Evolutionary conservation across 176 grass and related monocot species (phyloP), one percentile per base, ranked within the genome.

Genomic region (Typha latifolia): DNA sequence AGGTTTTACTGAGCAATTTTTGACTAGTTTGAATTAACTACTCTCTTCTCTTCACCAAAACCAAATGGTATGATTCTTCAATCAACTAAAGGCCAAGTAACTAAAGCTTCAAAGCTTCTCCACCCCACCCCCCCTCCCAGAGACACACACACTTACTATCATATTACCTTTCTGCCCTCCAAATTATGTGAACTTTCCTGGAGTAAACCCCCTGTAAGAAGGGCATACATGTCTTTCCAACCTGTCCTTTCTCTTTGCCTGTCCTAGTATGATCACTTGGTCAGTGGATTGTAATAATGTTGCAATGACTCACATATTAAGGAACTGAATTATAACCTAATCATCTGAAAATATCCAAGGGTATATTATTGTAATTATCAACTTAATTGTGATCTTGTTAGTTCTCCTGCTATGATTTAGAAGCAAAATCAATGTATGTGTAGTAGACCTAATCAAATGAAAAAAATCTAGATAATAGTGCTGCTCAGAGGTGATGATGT

Each of bases 271-370:
- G 31, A 65, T 65, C 15, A 43, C 8, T 65, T 65, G 62, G 63
- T 65, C 63, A 65, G 32, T 16, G 31, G 29, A 18, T 43, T 1
- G 32, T 65, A 65, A 65, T 65, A 65, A 65, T 24, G 43, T 9
- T 1, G 26, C 63, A 20, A 65, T 65, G 63, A 65, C 63, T 65
- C 16, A 4, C 32, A 65, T 47, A 5, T 19, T 65, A 34, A 65
- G 27, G 63, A 65, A 37, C 14, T 8, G 27, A 47, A 65, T 65
- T 47, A 65, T 65, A 32, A 65, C 3, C 52, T 57, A 57, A 57
- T 57, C 52, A 57, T 34, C 61, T 32, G 14, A 51, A 53, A 43
- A 14, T 16, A 22, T 73, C 61, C 21, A 51, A 50, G 3, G 4
- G n/a, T 7, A 15, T 31, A 61, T 21, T 55, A 20, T 71, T 47